phyloP scores from a whole-genome alignment of 1,139 yeast species.

The Debaryomyces coudertii region DNA sequence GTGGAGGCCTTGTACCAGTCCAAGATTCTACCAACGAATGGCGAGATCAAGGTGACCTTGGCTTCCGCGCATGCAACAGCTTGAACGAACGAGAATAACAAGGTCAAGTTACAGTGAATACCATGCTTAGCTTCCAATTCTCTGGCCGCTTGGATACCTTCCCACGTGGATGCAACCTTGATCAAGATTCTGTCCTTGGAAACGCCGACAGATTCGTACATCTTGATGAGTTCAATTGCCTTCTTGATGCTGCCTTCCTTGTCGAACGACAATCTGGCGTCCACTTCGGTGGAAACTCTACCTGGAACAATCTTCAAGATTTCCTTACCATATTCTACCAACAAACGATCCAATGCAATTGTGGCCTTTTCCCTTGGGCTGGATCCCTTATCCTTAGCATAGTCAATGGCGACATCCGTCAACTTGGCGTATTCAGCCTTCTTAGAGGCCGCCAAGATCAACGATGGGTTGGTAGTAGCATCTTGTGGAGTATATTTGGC shows the following conservation, averaged over 20 bases:
- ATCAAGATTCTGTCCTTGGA: constrained; percentile 87
- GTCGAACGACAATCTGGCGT: constrained; percentile 95
- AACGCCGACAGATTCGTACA: constrained; percentile 84
- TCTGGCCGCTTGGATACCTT: constrained; percentile 98
- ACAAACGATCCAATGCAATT: constrained; percentile 85
- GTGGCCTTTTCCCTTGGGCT: constrained; percentile 54
- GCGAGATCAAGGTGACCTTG: constrained; percentile 91
- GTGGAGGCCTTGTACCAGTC: constrained; percentile 98
- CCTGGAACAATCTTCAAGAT: constrained; percentile 97
- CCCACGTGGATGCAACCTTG: constrained; percentile 98
- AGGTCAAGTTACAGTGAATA: constrained; percentile 93
- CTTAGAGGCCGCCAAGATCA: constrained; percentile 94
- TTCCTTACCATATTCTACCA: constrained; percentile 95
- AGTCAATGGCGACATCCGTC: constrained; percentile 87
- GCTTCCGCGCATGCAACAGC: constrained; percentile 99
- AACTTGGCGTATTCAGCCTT: constrained; percentile 86
- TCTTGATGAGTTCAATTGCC: constrained; percentile 84
- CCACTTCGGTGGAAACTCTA: constrained; percentile 98
- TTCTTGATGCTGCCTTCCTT: constrained; percentile 90
- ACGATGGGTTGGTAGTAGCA: constrained; percentile 98
- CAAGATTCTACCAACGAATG: constrained; percentile 98
- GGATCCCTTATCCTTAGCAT: constrained; percentile 71
- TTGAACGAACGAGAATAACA: constrained; percentile 92
- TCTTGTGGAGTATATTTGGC: constrained; percentile 99
- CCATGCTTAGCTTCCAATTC: constrained; percentile 90